Evolutionary conservation across 345 rosid genomes (phyloP).

Genomic region (Conringia planisiliqua): DNA sequence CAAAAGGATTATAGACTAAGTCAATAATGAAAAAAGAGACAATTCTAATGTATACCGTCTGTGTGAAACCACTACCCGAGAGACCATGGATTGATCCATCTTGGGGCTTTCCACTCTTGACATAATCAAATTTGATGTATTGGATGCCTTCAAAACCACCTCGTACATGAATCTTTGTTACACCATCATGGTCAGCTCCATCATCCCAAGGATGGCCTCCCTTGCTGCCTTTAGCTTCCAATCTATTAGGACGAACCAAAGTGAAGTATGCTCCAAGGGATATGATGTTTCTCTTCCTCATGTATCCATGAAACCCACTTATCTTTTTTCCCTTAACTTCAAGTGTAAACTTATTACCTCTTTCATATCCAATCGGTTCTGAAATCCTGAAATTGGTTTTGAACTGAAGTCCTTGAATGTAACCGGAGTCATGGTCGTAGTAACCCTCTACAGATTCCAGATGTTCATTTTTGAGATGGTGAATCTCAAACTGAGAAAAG

Average conservation of each 20-base stretch:
- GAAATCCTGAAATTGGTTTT: constrained; percentile 15
- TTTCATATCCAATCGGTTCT: constrained; percentile 17
- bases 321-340: not conserved
- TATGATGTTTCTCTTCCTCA: not conserved
- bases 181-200: not conserved
- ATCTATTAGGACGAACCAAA: not conserved
- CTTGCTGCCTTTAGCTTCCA: constrained; percentile 17
- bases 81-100: constrained; percentile 20
- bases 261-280: constrained; percentile 3
- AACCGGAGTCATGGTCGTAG: not conserved
- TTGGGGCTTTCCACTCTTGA: not conserved
- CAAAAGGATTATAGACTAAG: not conserved
- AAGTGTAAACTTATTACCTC: constrained; percentile 12
- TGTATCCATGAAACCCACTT: constrained; percentile 1
- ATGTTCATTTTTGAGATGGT: constrained; percentile 1
- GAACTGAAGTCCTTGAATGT: constrained; percentile 27
- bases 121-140: constrained; percentile 1
- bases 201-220: constrained; percentile 29
- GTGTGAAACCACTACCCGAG: constrained; percentile 13
- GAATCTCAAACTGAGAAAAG: not conserved
- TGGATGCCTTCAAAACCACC: constrained; percentile 9
- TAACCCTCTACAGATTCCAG: constrained; percentile 13
- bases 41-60: constrained; percentile 3
- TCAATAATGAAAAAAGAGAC: not conserved
- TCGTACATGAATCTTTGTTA: constrained; percentile 19